Evolutionary conservation across 2,329 filamentous ascomycete species (phyloP).

Genomic region (Aspergillus japonicus): DNA sequence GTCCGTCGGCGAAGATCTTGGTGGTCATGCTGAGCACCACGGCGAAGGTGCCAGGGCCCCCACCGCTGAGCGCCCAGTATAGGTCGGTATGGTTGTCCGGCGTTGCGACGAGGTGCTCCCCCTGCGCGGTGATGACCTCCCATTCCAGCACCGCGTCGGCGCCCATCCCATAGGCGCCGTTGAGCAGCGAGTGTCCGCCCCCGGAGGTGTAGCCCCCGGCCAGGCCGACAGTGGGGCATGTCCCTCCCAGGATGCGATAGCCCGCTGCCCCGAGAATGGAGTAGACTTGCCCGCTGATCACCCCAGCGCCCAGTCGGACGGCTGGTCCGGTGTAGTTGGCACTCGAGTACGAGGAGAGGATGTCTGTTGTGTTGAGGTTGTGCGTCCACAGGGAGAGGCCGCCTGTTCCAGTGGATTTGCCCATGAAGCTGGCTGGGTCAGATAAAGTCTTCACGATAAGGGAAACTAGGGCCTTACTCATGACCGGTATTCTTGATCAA

Average conservation of each 20-base stretch:
- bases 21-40: conserved; percentile 49
- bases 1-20: conserved; percentile 44
- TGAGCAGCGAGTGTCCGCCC: conserved; percentile 56
- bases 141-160: conserved; percentile 52
- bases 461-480: conserved; percentile 30
- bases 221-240: conserved; percentile 55
- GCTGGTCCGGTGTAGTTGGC: conserved; percentile 51
- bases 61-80: conserved; percentile 22
- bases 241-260: conserved; percentile 54
- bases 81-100: conserved; percentile 18
- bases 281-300: conserved; percentile 41
- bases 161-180: conserved; percentile 50
- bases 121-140: conserved; percentile 48
- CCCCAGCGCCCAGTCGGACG: conserved; percentile 54
- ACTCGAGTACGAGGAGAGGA: conserved; percentile 34
- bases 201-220: conserved; percentile 60
- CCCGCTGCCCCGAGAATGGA: conserved; percentile 51
- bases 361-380: conserved; percentile 28
- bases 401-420: conserved; percentile 57
- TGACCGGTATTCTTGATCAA: conserved; percentile 46
- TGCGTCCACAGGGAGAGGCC: conserved; percentile 34
- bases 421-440: conserved; percentile 16
- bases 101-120: conserved; percentile 13
- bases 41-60: conserved; percentile 18
- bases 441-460: too few species aligned